Evolutionary conservation across 2,329 filamentous ascomycete genomes (phyloP).

Genomic region (Sporothrix pallida): DNA sequence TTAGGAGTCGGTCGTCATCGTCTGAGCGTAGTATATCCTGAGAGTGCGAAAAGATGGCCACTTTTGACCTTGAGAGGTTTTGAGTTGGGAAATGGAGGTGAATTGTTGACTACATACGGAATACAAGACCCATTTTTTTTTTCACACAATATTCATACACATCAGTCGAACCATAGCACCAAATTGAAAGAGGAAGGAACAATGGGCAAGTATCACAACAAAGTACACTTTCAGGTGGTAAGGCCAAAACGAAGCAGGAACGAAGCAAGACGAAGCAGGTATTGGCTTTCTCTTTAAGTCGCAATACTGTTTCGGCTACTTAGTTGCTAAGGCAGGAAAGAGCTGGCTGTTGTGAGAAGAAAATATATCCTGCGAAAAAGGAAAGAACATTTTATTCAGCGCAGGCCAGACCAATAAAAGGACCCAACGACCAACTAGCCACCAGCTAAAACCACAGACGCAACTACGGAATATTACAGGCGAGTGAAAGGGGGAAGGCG

Average conservation of each 20-base stretch:
- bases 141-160: not conserved
- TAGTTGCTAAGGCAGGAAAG: not conserved
- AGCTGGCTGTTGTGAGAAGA: not conserved
- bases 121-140: too few species aligned
- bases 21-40: too few species aligned
- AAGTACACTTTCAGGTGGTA: not conserved
- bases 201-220: not conserved
- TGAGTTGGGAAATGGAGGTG: not conserved
- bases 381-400: not conserved
- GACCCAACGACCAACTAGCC: not conserved
- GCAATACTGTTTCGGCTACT: not conserved
- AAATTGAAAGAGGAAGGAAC: constrained; percentile 1
- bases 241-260: constrained; percentile 6
- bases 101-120: too few species aligned
- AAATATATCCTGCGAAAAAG: not conserved
- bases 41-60: too few species aligned
- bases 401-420: not conserved
- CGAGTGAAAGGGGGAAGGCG: constrained; percentile 32
- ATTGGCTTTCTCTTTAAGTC: not conserved
- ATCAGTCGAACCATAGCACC: not conserved
- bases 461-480: not conserved
- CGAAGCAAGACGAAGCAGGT: not conserved
- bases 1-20: not conserved
- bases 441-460: not conserved
- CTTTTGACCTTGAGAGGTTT: not conserved